Base-by-base conservation (phyloP, 192 early-diverging fungal genomes). In the Backusella sp. region DNA sequence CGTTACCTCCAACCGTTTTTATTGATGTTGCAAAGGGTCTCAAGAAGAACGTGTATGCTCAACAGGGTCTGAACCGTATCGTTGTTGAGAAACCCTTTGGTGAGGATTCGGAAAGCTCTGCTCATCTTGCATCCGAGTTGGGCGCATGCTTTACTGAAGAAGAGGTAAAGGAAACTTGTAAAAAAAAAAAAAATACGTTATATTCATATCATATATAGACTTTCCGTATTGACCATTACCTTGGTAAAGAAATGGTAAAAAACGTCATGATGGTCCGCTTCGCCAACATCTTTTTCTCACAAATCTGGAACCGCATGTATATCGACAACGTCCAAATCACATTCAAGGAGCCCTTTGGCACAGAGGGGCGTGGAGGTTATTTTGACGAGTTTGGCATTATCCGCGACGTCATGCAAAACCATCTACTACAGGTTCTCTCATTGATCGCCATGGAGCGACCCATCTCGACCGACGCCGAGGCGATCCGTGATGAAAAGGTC, bases 191-290 rank as follows among this genome's bases (percentile, higher is more conserved):
- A n/a, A n/a, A n/a, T 32, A 42, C n/a, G 6, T 8, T 26, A 15
- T 15, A 8, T 35, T 19, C 11, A 39, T 69, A 21, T 1, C 11
- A 52, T 52, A 49, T 1, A 52, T n/a, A 95, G 92, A 94, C 97
- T 68, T 98, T 95, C 88, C 93, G 96, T 70, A 99, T 99, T 76
- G 97, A 99, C 80, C 97, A 99, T 83, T 99, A 99, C 75, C 90
- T 99, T 34, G 96, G 97, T 73, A 99, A 99, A 82, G 96, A 99
- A 81, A 99, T 99, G 97, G 96, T 98, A 75, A 99, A 99, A 85
- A 97, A 97, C 82, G 84, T 98, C 70, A 93, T 97, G 89, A 91
- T 93, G 7, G 77, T 99, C 62, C 90, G 96, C 28, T 98, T 99
- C 78, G 95, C 94, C 69, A 99, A 99, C 81, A 89, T 95, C 6